Conservation (phyloP, 129 eudicot species). For the Glebionis coronaria region DNA sequence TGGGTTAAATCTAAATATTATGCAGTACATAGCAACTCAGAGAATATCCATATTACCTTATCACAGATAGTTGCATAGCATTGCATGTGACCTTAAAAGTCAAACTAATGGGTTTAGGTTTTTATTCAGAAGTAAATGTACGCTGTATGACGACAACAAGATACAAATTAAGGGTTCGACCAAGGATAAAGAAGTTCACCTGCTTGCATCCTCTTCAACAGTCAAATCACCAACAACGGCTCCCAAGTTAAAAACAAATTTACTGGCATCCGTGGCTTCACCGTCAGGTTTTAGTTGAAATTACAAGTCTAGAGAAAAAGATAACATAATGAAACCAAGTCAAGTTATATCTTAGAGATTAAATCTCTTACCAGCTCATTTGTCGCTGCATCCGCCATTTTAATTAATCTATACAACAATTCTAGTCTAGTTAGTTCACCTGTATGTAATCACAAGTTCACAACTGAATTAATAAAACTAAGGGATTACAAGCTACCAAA, state of each 20-base stretch:
- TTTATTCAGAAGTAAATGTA: no score
- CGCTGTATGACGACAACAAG: no score
- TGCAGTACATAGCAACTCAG: no score
- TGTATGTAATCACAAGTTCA: slow-evolving; percentile 22
- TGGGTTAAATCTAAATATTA: no score
- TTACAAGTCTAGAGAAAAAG: slow-evolving; percentile 5
- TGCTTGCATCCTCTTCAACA: slow-evolving; percentile 63
- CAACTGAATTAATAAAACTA: slow-evolving; percentile 8
- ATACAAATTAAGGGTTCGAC: no score
- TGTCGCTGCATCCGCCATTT: slow-evolving; percentile 36
- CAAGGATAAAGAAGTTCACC: no score
- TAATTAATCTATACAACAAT: slow-evolving; percentile 16
- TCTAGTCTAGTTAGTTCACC: slow-evolving; percentile 12
- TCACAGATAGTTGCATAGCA: no score
- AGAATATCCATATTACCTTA: no score
- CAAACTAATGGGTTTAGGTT: no score
- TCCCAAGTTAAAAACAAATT: slow-evolving; percentile 58
- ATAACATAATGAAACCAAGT: not conserved
- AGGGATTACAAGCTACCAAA: not conserved
- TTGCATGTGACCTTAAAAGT: no score
- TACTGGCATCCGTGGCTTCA: slow-evolving; percentile 32
- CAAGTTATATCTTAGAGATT: not conserved
- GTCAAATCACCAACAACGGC: slow-evolving; percentile 80
- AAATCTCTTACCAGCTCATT: slow-evolving; percentile 32
- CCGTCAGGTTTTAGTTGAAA: slow-evolving; percentile 37